These are phyloP conservation scores for Poterioochromonas sp. DNA, from an alignment of 352 stramenopile species.

Conservation along the genomic window DNA sequence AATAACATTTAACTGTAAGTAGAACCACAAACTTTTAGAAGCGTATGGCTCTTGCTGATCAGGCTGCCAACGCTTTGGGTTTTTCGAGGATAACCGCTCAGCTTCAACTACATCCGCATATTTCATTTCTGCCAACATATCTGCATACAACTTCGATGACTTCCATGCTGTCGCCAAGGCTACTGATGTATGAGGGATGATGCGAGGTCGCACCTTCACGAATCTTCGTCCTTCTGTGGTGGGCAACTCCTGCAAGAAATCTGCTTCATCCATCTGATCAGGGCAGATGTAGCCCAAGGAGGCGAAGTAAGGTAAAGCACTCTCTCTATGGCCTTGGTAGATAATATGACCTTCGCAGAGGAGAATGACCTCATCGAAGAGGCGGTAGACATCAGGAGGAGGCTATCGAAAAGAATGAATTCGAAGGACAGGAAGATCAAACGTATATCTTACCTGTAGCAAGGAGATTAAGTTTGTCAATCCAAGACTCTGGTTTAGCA, in stretches of 20 bases:
- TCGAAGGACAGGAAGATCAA: background rate
- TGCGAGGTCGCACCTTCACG: conserved; percentile 30
- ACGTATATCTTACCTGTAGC: conserved; percentile 42
- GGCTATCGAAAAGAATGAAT: conserved; percentile 51
- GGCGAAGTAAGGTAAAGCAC: conserved; percentile 68
- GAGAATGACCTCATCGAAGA: conserved; percentile 90
- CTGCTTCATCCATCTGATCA: conserved; percentile 59
- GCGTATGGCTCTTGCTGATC: background rate
- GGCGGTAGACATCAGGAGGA: conserved; percentile 76
- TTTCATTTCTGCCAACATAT: background rate
- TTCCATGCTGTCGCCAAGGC: conserved; percentile 34
- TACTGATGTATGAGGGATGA: background rate
- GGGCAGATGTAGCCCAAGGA: conserved; percentile 56
- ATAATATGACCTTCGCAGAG: conserved; percentile 80
- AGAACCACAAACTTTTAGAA: background rate
- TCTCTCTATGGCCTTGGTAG: conserved; percentile 67
- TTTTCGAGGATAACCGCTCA: background rate
- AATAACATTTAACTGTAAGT: background rate
- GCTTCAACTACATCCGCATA: background rate
- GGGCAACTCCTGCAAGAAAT: conserved; percentile 75
- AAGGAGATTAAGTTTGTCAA: conserved; percentile 62
- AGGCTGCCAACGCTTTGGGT: background rate
- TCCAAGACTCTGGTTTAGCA: conserved; percentile 51
- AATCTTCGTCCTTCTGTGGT: conserved; percentile 50
- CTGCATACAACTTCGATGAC: background rate